Percentiles rank a stretch among this genome's conserved stretches.
Evolutionary conservation across 805 yeast genomes (phyloP).

Genomic region (Sugiyamaella floridensis): DNA sequence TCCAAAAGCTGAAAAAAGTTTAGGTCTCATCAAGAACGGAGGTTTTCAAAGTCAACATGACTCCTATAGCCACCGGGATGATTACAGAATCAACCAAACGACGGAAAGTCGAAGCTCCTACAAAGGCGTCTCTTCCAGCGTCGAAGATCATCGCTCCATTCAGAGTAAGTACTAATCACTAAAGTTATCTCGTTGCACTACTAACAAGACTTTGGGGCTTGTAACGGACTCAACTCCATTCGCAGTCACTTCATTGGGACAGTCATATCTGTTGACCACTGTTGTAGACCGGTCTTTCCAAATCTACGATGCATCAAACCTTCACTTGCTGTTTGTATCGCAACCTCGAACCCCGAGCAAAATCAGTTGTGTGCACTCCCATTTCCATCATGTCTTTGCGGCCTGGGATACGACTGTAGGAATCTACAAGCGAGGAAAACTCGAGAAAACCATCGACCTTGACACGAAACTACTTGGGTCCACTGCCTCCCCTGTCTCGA

Average conservation of each 20-base stretch:
- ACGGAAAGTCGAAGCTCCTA: conserved; percentile 1
- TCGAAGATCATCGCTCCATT: conserved; percentile 79
- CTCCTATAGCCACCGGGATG: neutral
- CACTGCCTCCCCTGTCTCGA: conserved; percentile 37
- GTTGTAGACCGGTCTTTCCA: conserved; percentile 87
- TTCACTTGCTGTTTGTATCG: conserved; percentile 81
- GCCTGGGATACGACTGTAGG: conserved; percentile 68
- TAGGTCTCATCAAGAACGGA: neutral
- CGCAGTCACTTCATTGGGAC: conserved; percentile 81
- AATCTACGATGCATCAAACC: conserved; percentile 79
- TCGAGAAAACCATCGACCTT: conserved; percentile 38
- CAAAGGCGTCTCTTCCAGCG: conserved; percentile 12
- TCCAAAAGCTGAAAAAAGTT: neutral
- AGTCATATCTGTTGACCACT: conserved; percentile 80
- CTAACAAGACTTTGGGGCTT: conserved; percentile 53
- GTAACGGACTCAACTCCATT: conserved; percentile 84
- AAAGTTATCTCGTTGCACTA: neutral
- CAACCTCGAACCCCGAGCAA: conserved; percentile 63
- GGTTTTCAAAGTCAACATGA: neutral
- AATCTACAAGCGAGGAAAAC: conserved; percentile 72
- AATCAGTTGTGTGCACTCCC: conserved; percentile 69
- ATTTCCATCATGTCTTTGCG: conserved; percentile 77
- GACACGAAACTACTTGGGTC: conserved; percentile 22
- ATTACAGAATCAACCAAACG: conserved; percentile 1
- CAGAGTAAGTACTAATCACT: conserved; percentile 39